Evolutionary conservation across 2,329 filamentous ascomycete genomes (phyloP).

Genomic region (Fusarium burgessii): DNA sequence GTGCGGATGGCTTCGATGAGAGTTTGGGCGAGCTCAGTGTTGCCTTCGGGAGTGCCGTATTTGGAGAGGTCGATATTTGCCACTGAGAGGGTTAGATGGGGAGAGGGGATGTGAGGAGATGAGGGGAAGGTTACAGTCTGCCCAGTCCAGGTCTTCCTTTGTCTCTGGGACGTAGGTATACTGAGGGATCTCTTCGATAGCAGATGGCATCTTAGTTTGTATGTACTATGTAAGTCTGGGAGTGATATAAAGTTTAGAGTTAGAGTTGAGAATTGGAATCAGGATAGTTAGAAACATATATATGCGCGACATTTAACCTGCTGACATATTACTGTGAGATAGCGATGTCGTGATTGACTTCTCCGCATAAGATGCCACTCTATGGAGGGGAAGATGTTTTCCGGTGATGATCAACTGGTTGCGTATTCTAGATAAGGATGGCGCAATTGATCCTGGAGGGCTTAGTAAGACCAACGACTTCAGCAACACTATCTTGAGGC

Average conservation of each 20-base stretch:
- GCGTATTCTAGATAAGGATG: neutral
- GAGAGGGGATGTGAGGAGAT: accelerated
- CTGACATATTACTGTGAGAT: neutral
- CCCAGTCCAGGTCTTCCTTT: constrained; percentile 53
- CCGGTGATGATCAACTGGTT: neutral
- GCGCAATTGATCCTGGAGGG: neutral
- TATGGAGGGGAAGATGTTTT: neutral
- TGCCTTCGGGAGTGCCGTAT: constrained; percentile 50
- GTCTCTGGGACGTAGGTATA: constrained; percentile 54
- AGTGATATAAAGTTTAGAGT: too few species aligned
- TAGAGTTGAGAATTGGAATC: too few species aligned
- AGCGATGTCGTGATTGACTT: neutral
- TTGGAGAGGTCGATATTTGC: constrained; percentile 51
- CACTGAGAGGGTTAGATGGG: constrained; percentile 36
- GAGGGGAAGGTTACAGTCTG: constrained; percentile 47
- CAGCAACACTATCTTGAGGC: neutral
- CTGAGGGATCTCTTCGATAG: constrained; percentile 12
- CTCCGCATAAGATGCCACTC: neutral
- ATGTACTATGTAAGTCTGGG: neutral
- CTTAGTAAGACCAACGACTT: neutral
- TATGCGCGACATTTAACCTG: neutral
- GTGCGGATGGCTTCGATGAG: constrained; percentile 52
- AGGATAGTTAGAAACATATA: neutral
- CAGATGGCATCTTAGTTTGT: neutral
- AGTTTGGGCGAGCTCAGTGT: constrained; percentile 45